Conservation (phyloP, 2,329 filamentous ascomycete species). For the Alternaria tenuissima region DNA sequence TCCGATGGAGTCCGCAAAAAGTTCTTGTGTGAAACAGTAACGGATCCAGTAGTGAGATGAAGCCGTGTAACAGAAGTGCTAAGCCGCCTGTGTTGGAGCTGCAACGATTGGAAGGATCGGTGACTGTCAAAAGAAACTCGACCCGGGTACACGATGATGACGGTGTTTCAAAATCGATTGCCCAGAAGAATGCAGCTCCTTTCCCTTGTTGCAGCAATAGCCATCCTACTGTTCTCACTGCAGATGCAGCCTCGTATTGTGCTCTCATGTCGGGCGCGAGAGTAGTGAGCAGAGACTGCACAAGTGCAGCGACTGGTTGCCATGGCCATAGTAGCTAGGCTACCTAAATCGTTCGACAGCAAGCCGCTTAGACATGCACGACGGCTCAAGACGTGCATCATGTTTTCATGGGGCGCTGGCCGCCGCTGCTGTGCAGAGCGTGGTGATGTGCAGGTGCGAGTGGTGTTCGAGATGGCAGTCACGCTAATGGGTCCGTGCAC, state of each 20-base stretch:
- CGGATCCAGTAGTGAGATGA: neutral
- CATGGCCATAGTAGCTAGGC: neutral
- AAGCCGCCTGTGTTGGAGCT: neutral
- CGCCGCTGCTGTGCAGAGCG: neutral
- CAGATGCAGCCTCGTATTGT: neutral
- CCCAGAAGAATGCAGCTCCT: neutral
- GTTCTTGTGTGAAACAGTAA: neutral
- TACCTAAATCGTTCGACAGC: neutral
- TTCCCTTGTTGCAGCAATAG: neutral
- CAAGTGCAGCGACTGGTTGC: neutral
- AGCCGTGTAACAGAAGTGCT: neutral
- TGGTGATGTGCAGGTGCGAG: neutral
- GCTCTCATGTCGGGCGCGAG: neutral
- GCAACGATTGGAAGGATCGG: neutral
- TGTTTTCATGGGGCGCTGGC: too few species aligned
- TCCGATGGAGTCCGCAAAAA: neutral
- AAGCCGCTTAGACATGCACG: neutral
- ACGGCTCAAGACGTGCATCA: neutral
- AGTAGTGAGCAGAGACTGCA: neutral
- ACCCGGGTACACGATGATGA: too few species aligned
- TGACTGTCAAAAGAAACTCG: too few species aligned
- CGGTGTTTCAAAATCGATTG: neutral
- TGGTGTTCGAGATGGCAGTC: conserved; percentile 2
- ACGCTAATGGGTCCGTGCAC: conserved; percentile 16
- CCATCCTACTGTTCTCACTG: neutral